These are phyloP conservation scores for Aspergillus felis DNA, from an alignment of 2,329 filamentous ascomycete species.

Conservation along the genomic window DNA sequence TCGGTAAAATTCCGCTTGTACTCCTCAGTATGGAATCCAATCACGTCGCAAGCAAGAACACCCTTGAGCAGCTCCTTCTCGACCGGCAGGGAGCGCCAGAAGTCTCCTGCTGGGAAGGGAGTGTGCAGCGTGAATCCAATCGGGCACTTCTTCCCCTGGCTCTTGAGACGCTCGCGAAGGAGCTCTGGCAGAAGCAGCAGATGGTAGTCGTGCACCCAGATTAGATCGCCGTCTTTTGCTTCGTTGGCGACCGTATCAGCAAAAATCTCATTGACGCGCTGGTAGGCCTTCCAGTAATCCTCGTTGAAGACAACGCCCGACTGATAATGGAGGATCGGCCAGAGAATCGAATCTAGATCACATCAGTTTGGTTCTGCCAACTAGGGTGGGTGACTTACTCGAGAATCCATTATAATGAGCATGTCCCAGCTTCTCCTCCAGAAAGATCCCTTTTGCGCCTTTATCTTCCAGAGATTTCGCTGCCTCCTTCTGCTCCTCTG, in stretches of 20 bases:
- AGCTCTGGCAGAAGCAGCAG: slow-evolving; percentile 90
- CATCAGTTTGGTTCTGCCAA: background rate
- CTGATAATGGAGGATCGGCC: slow-evolving; percentile 96
- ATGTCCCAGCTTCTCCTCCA: slow-evolving; percentile 82
- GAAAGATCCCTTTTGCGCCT: slow-evolving; percentile 78
- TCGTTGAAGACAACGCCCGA: slow-evolving; percentile 92
- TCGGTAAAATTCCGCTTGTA: slow-evolving; percentile 89
- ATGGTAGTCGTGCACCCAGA: slow-evolving; percentile 97
- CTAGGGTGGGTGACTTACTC: slow-evolving; percentile 51
- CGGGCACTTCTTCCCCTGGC: slow-evolving; percentile 70
- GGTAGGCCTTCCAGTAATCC: slow-evolving; percentile 80
- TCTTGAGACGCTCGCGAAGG: slow-evolving; percentile 70
- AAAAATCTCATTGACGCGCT: slow-evolving; percentile 82
- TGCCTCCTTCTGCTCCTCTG: slow-evolving; percentile 63
- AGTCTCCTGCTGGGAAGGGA: slow-evolving; percentile 87
- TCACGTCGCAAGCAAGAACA: slow-evolving; percentile 79
- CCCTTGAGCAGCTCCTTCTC: slow-evolving; percentile 77
- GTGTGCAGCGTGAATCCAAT: slow-evolving; percentile 96
- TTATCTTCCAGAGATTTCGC: slow-evolving; percentile 71
- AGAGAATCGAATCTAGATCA: slow-evolving; percentile 76
- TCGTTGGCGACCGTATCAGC: slow-evolving; percentile 77
- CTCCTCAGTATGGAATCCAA: slow-evolving; percentile 95
- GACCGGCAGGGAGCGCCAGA: slow-evolving; percentile 86
- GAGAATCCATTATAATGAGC: slow-evolving; percentile 95
- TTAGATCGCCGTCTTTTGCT: slow-evolving; percentile 78